A percentile compares a stretch with the other conserved stretches of the same genome.
These are phyloP conservation scores for Bipolaris victoriae DNA, from an alignment of 2,329 filamentous ascomycete species.

Conservation along the genomic window DNA sequence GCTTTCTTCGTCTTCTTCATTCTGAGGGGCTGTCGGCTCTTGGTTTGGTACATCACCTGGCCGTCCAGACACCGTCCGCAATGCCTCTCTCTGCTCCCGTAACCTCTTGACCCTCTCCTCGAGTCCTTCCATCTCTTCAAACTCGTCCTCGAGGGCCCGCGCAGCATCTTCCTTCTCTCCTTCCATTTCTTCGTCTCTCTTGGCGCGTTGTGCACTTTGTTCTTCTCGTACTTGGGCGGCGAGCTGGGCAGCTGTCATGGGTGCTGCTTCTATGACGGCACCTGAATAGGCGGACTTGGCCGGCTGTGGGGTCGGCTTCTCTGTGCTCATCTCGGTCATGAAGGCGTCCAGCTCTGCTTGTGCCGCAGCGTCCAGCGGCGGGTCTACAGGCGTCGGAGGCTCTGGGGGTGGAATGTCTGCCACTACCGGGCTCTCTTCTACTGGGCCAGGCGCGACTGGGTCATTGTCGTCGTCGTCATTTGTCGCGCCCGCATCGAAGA, in stretches of 20 bases:
- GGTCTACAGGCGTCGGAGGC: conserved; percentile 10
- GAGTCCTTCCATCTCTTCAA: conserved; percentile 58
- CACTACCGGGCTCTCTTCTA: conserved; percentile 5
- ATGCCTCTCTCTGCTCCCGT: conserved; percentile 54
- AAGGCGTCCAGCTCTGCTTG: conserved; percentile 63
- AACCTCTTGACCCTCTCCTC: conserved; percentile 54
- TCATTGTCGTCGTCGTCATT: conserved; percentile 15
- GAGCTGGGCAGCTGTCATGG: conserved; percentile 55
- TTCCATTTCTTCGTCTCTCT: conserved; percentile 54
- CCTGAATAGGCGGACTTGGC: conserved; percentile 53
- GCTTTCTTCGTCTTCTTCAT: conserved; percentile 38
- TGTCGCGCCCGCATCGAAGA: conserved; percentile 41
- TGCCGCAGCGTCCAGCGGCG: conserved; percentile 26
- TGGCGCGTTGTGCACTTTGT: conserved; percentile 51
- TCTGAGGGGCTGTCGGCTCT: conserved; percentile 11
- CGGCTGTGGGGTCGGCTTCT: conserved; percentile 80
- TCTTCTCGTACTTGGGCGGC: conserved; percentile 55
- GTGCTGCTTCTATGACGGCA: conserved; percentile 54
- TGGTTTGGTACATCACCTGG: conserved; percentile 14
- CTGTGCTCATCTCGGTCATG: conserved; percentile 66
- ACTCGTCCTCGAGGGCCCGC: conserved; percentile 54
- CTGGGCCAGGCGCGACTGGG: conserved; percentile 3
- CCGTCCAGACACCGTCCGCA: conserved; percentile 39
- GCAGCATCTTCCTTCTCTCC: conserved; percentile 57
- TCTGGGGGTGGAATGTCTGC: conserved; percentile 15